Evolutionary conservation across 2,329 filamentous ascomycete genomes (phyloP).

Genomic region (Diplocarpon mali): DNA sequence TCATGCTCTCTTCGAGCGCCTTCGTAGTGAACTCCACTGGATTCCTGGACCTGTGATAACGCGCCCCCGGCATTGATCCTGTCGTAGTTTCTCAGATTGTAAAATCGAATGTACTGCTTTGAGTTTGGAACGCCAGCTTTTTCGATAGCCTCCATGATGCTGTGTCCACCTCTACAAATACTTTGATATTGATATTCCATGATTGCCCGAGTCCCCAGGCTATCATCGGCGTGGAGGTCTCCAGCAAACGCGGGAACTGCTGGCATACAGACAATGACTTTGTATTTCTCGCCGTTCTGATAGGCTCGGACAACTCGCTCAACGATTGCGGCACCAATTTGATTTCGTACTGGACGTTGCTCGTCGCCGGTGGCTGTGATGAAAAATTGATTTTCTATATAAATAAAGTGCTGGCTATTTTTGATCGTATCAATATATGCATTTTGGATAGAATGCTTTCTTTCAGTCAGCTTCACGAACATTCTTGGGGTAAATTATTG

Average conservation of each 20-base stretch:
- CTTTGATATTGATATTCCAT: conserved; percentile 82
- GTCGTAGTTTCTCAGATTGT: conserved; percentile 76
- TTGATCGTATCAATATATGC: conserved; percentile 67
- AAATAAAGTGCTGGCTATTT: conserved; percentile 61
- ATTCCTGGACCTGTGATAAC: conserved; percentile 48
- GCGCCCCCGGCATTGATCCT: conserved; percentile 61
- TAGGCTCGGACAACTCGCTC: conserved; percentile 65
- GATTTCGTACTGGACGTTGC: conserved; percentile 64
- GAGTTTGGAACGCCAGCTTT: conserved; percentile 56
- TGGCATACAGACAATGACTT: conserved; percentile 68
- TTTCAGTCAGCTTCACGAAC: neutral
- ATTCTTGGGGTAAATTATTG: neutral
- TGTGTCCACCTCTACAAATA: conserved; percentile 66
- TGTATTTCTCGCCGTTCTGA: conserved; percentile 53
- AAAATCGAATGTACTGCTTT: conserved; percentile 67
- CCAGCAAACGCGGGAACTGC: conserved; percentile 75
- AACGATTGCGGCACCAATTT: conserved; percentile 68
- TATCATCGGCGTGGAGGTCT: conserved; percentile 61
- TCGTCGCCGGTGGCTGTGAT: conserved; percentile 66
- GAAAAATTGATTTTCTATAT: conserved; percentile 81
- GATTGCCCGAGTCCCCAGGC: conserved; percentile 69
- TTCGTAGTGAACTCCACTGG: conserved; percentile 57
- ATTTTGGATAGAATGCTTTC: conserved; percentile 67
- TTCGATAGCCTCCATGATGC: conserved; percentile 62
- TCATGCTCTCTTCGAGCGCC: conserved; percentile 54